A percentile compares a stretch with the other conserved stretches of the same genome.
Evolutionary conservation across 1,284 basidiomycete genomes (phyloP).

Genomic region (Salmacisia buchloeana): DNA sequence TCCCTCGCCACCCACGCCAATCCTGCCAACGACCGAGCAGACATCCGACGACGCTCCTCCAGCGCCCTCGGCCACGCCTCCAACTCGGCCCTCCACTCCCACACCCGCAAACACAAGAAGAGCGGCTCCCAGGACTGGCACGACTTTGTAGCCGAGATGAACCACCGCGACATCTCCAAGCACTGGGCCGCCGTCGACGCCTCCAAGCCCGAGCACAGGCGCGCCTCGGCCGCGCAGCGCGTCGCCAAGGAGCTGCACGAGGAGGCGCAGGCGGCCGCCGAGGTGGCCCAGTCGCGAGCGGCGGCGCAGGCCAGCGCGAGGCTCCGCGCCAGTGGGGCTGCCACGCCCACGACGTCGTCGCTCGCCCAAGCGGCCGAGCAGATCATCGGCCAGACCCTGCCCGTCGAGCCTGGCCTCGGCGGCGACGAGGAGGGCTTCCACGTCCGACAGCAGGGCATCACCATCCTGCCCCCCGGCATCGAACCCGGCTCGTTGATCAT

Average conservation of each 20-base stretch:
- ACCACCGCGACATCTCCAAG: constrained; percentile 32
- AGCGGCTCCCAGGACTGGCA: constrained; percentile 34
- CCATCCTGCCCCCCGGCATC: constrained; percentile 5
- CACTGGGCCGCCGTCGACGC: constrained; percentile 23
- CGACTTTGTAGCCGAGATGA: constrained; percentile 37
- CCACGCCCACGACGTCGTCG: constrained; percentile 15
- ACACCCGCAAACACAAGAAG: constrained; percentile 2
- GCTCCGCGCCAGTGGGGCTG: background rate
- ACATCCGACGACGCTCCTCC: constrained; percentile 14
- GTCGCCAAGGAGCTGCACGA: background rate
- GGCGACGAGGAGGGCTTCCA: background rate
- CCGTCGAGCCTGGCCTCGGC: constrained; percentile 9
- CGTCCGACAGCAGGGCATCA: background rate
- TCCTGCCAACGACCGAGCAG: background rate
- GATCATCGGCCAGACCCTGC: constrained; percentile 32
- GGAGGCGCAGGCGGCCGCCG: constrained; percentile 20
- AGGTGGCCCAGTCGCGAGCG: background rate
- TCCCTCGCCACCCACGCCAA: background rate
- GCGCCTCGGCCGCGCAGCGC: background rate
- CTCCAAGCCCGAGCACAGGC: constrained; percentile 20
- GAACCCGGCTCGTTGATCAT: constrained; percentile 7
- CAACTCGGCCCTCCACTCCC: constrained; percentile 13
- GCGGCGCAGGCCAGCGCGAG: constrained; percentile 21
- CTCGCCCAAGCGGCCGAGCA: constrained; percentile 34
- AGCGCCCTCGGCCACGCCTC: constrained; percentile 13